phyloP scores from a whole-genome alignment of 352 stramenopile species.

The Pythium dissimile region DNA sequence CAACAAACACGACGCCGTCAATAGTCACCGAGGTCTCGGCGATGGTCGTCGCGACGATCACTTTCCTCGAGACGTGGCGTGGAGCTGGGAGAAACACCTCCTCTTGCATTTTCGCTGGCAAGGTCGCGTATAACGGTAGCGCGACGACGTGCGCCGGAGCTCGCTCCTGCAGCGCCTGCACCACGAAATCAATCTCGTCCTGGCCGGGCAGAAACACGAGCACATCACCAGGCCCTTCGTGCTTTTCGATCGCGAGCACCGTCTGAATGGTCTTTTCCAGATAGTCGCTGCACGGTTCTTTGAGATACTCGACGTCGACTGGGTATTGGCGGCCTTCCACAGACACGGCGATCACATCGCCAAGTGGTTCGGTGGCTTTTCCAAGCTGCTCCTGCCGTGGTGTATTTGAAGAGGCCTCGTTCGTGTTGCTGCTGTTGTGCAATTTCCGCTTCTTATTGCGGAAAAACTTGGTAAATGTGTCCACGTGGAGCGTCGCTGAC shows the following conservation, averaged over 20 bases:
- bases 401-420: too few relatives aligned
- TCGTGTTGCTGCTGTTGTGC: neutral
- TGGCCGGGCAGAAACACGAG: conserved; percentile 94
- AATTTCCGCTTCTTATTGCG: conserved; percentile 41
- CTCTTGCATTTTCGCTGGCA: conserved; percentile 92
- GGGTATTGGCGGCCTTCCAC: conserved; percentile 89
- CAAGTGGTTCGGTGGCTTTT: conserved; percentile 9
- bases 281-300: conserved; percentile 63
- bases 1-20: conserved; percentile 89
- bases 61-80: conserved; percentile 62
- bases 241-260: conserved; percentile 59
- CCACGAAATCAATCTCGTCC: conserved; percentile 93
- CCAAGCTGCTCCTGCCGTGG: too few relatives aligned
- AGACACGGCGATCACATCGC: conserved; percentile 61
- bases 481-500: conserved; percentile 73
- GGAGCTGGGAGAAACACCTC: conserved; percentile 85
- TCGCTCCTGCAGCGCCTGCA: conserved; percentile 54
- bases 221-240: conserved; percentile 88
- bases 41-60: conserved; percentile 91
- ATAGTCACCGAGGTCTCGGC: conserved; percentile 98
- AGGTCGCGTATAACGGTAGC: conserved; percentile 89
- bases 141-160: conserved; percentile 47
- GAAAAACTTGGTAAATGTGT: conserved; percentile 92
- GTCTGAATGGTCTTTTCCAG: conserved; percentile 73
- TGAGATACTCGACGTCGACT: conserved; percentile 90